Conservation (phyloP, 148 eudicot species). For the Rhododendron kiyosumense region DNA sequence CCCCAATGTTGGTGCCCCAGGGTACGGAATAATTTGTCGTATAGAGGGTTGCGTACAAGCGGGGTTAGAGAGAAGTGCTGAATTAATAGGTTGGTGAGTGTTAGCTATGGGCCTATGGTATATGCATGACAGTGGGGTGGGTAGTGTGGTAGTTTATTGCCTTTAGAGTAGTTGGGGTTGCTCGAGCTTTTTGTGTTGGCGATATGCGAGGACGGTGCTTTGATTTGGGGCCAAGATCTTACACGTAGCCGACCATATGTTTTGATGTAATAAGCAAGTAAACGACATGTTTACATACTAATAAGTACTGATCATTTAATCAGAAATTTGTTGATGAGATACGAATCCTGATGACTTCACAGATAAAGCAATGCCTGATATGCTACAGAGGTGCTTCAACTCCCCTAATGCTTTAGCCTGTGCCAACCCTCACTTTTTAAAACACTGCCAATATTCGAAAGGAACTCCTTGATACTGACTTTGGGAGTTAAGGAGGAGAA, state of each 20-base stretch:
- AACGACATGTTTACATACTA: background rate
- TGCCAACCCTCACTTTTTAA: background rate
- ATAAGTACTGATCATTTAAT: background rate
- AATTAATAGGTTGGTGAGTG: background rate
- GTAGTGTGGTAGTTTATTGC: background rate
- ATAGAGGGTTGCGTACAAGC: background rate
- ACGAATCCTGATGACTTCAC: background rate
- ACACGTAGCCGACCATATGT: background rate
- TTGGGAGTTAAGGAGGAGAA: background rate
- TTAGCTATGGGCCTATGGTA: background rate
- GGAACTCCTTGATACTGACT: background rate
- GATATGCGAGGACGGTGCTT: background rate
- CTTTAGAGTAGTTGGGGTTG: background rate
- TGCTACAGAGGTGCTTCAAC: background rate
- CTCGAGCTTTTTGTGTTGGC: background rate
- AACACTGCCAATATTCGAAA: background rate
- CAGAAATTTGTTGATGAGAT: background rate
- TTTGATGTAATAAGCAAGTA: background rate
- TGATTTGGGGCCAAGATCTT: background rate
- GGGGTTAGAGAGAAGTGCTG: background rate
- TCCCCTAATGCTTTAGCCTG: background rate
- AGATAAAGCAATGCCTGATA: background rate
- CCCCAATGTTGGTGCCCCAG: background rate
- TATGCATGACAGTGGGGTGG: background rate
- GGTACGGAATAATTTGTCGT: background rate